phyloP scores from a whole-genome alignment of 1,139 yeast species.

The Schizosaccharomyces versatilis region DNA sequence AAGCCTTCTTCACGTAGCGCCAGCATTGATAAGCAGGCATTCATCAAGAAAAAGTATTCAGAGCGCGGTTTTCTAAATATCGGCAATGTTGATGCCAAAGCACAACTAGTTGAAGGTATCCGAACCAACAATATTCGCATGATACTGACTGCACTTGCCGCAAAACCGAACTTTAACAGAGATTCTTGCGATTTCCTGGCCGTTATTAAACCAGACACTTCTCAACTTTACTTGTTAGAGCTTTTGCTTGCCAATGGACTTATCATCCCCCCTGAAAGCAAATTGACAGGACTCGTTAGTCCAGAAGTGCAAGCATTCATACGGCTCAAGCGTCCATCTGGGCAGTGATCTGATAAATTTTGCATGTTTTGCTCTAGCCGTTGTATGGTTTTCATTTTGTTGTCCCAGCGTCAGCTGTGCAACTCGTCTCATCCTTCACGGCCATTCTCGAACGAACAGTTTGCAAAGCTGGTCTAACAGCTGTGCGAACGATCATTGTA shows the following conservation, averaged over 20 bases:
- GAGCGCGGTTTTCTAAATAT: constrained; percentile 10
- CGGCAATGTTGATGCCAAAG: constrained; percentile 20
- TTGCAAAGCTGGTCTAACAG: no score
- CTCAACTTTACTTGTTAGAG: not conserved
- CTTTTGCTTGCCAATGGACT: not conserved
- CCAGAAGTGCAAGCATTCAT: not conserved
- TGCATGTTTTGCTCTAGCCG: no score
- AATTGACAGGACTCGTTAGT: not conserved
- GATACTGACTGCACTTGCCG: constrained; percentile 22
- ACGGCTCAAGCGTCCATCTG: not conserved
- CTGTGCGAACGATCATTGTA: no score
- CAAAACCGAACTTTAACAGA: constrained; percentile 19
- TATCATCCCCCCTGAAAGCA: not conserved
- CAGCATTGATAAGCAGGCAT: not conserved
- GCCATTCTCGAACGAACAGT: no score
- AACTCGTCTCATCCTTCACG: no score
- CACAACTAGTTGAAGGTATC: constrained; percentile 20
- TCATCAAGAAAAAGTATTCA: not conserved
- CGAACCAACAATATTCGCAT: constrained; percentile 17
- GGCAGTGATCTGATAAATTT: no score
- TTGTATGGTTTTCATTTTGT: no score
- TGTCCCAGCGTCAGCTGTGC: no score
- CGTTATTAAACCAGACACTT: not conserved
- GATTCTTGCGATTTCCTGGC: constrained; percentile 5
- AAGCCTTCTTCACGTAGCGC: not conserved